Evolutionary conservation across 2,329 filamentous ascomycete species (phyloP), one percentile per base, ranked within the genome.

Genomic region (Monilinia vaccinii-corymbosi): DNA sequence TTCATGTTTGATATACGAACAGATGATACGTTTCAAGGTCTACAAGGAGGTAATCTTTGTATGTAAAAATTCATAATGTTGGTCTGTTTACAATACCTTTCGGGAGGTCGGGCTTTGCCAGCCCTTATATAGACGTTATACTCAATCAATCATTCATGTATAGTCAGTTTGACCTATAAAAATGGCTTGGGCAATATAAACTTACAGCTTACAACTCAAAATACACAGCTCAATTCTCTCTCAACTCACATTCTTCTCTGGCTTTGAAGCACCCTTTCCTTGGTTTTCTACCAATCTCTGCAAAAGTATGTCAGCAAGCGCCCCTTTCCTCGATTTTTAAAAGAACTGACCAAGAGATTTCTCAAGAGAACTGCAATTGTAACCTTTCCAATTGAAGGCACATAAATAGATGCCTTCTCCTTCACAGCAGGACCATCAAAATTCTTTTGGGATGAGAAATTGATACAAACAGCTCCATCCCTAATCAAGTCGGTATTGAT

Each of bases 391-490:
- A 97, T 95, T 0, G 93, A 94, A 1, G 94, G 94, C 21, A 97
- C 92, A 69, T 97, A 99, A 69, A 99, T 96, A 6, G 91, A 91
- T 2, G 94, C 94, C 78, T 92, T 96, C 73, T 97, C 89, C 77
- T 96, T 97, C 66, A 97, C 85, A 51, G 89, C 88, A 0, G 88
- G 85, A 1, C 81, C 81, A 63, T 87, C 86, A 75, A 97, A 97
- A 76, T 99, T 97, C 78, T 92, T 90, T 75, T 89, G 91, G 56
- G 90, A 96, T 9, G 91, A 95, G 74, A 99, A 97, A 76, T 99
- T 99, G 77, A 99, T 92, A 79, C 94, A 99, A n/a, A 96, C 90
- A 34, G 90, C 92, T 51, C 94, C 94, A 60, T 96, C 89, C 50
- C 91, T 84, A 69, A 99, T 79, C 63, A 94, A 78, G 56, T 89